Conservation (phyloP, 495 filamentous ascomycete species). For the Neurospora sp. region DNA sequence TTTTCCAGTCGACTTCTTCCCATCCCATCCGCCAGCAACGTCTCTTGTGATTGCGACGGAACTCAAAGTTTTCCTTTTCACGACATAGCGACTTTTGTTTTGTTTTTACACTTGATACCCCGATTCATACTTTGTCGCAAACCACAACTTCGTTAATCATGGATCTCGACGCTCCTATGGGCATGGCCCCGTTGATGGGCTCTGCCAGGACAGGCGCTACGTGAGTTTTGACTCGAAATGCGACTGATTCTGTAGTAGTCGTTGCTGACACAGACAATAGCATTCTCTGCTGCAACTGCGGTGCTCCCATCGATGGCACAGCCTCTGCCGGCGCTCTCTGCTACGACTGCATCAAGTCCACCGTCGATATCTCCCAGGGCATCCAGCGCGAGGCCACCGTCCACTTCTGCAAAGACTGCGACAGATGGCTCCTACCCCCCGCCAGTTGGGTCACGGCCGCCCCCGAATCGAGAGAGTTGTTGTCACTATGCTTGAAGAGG, state of each 20-base stretch:
- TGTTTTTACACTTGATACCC: background rate
- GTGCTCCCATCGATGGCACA: constrained; percentile 87
- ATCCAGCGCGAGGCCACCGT: constrained; percentile 78
- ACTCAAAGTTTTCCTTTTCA: background rate
- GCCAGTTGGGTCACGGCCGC: constrained; percentile 70
- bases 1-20: background rate
- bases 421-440: constrained; percentile 87
- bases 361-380: constrained; percentile 85
- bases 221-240: constrained; percentile 28
- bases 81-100: background rate
- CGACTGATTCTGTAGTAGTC: too few species aligned
- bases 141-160: constrained; percentile 33
- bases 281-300: constrained; percentile 93
- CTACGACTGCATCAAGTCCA: constrained; percentile 86
- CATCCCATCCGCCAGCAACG: background rate
- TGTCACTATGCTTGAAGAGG: constrained; percentile 80
- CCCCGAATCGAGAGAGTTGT: constrained; percentile 77
- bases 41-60: background rate
- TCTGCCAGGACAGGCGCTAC: constrained; percentile 45
- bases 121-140: background rate
- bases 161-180: constrained; percentile 58
- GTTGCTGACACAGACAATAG: constrained; percentile 29
- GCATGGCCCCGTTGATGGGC: constrained; percentile 40
- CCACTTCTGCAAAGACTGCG: constrained; percentile 82
- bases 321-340: constrained; percentile 78